phyloP scores from a whole-genome alignment of 768 basidiomycete species.

The Pleurotus platypus region DNA sequence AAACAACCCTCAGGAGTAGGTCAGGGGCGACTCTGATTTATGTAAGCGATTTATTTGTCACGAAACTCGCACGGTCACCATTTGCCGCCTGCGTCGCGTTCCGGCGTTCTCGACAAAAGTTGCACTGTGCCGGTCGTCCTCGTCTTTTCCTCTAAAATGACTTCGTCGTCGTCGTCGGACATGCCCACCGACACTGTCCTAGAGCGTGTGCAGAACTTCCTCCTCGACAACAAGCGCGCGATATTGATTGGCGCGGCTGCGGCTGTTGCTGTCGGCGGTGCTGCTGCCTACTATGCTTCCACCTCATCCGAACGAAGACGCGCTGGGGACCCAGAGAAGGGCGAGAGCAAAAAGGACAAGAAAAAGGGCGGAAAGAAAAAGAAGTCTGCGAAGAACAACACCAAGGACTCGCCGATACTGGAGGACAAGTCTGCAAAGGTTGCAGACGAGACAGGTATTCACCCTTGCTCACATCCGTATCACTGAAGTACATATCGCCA shows the following conservation, averaged over 20 bases:
- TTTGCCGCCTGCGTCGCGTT: background rate
- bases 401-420: slow-evolving; percentile 66
- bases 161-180: background rate
- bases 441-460: slow-evolving; percentile 28
- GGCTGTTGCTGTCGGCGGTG: slow-evolving; percentile 65
- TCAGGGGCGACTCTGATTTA: too few species aligned
- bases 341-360: slow-evolving; percentile 42
- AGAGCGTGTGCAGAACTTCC: slow-evolving; percentile 65
- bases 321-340: slow-evolving; percentile 40
- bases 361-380: slow-evolving; percentile 53
- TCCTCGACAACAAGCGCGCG: slow-evolving; percentile 77
- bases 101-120: background rate
- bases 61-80: background rate
- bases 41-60: too few species aligned
- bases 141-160: background rate
- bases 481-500: slow-evolving; percentile 8
- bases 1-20: too few species aligned
- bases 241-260: slow-evolving; percentile 70
- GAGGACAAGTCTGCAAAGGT: slow-evolving; percentile 61
- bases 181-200: slow-evolving; percentile 27
- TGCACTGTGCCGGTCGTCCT: background rate
- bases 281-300: slow-evolving; percentile 73
- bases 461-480: slow-evolving; percentile 12
- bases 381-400: slow-evolving; percentile 42
- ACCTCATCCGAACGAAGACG: slow-evolving; percentile 36